A percentile compares a stretch with the other conserved stretches of the same genome.
Conservation (phyloP, 306 rosid species). For the Begonia masoniana region DNA sequence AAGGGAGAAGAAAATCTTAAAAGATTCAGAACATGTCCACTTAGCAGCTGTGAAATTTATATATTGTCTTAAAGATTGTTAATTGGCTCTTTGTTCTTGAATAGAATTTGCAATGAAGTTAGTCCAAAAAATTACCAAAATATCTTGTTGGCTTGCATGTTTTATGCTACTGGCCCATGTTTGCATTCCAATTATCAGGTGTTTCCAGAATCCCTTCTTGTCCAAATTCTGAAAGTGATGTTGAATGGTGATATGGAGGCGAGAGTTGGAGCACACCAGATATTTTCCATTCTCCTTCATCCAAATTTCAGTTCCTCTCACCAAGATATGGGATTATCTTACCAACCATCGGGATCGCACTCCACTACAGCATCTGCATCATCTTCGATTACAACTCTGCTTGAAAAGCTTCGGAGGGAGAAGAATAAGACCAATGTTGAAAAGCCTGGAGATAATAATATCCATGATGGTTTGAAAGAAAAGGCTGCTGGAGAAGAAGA, state of each 20-base stretch:
- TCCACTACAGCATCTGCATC: slow-evolving; percentile 57
- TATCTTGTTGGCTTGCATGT: too few relatives aligned
- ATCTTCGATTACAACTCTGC: slow-evolving; percentile 82
- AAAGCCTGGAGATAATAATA: slow-evolving; percentile 18
- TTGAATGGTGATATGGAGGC: slow-evolving; percentile 71
- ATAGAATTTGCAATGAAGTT: too few relatives aligned
- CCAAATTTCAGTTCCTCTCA: slow-evolving; percentile 46
- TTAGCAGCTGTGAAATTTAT: too few relatives aligned
- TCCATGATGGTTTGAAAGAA: slow-evolving; percentile 36
- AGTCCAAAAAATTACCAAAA: too few relatives aligned
- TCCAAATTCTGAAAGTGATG: slow-evolving; percentile 84
- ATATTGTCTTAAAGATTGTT: too few relatives aligned
- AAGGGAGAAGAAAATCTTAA: neutral
- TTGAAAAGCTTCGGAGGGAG: slow-evolving; percentile 79
- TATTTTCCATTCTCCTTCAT: slow-evolving; percentile 69
- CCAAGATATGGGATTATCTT: slow-evolving; percentile 37
- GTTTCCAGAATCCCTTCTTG: slow-evolving; percentile 83
- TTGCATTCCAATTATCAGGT: slow-evolving; percentile 38
- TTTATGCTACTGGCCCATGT: neutral
- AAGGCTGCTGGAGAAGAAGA: slow-evolving; percentile 39
- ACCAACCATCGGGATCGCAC: slow-evolving; percentile 40
- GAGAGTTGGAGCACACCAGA: slow-evolving; percentile 85
- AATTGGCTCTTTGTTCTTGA: too few relatives aligned
- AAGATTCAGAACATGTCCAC: too few relatives aligned
- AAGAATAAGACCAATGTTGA: slow-evolving; percentile 40